These are phyloP conservation scores for Verticillium zaregamsianum DNA, from an alignment of 2,329 filamentous ascomycete genomes.

Conservation along the genomic window DNA sequence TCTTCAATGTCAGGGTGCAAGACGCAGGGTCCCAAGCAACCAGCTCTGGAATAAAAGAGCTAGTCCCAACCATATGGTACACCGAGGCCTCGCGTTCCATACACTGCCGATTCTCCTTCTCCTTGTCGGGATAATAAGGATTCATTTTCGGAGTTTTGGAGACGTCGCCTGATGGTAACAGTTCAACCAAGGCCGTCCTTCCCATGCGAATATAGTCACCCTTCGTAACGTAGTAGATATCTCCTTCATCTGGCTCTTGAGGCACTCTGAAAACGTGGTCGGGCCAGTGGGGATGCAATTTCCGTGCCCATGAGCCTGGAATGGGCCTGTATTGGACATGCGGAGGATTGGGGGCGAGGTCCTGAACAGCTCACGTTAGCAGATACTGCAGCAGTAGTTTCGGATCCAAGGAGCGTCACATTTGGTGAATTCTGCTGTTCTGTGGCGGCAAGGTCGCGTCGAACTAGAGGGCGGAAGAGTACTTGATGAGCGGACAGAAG, in stretches of 20 bases:
- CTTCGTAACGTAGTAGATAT: slow-evolving; percentile 17
- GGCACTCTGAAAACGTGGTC: slow-evolving; percentile 17
- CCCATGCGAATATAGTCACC: slow-evolving; percentile 12
- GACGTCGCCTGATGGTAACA: slow-evolving; percentile 16
- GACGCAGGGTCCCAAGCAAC: slow-evolving; percentile 17
- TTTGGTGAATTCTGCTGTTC: too few species aligned
- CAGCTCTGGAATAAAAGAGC: slow-evolving; percentile 15
- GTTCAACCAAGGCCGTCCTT: slow-evolving; percentile 16
- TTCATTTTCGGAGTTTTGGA: slow-evolving; percentile 17
- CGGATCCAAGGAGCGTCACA: too few species aligned
- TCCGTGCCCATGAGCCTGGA: slow-evolving; percentile 15
- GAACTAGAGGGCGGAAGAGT: too few species aligned
- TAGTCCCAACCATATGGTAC: slow-evolving; percentile 16
- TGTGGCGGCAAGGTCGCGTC: too few species aligned
- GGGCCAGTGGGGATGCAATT: slow-evolving; percentile 14
- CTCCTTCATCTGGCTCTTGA: slow-evolving; percentile 8
- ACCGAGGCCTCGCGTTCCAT: slow-evolving; percentile 18
- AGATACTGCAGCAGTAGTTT: too few species aligned
- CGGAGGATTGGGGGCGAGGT: too few species aligned
- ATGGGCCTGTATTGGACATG: slow-evolving; percentile 13
- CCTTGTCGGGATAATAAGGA: slow-evolving; percentile 5
- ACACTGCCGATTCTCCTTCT: slow-evolving; percentile 6
- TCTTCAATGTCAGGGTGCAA: slow-evolving; percentile 20
- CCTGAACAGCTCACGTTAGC: too few species aligned
- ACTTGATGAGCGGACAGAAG: too few species aligned